Evolutionary conservation across 2,329 filamentous ascomycete genomes (phyloP), one percentile per base, ranked within the genome.

Genomic region (Phyllosticta citriasiana): DNA sequence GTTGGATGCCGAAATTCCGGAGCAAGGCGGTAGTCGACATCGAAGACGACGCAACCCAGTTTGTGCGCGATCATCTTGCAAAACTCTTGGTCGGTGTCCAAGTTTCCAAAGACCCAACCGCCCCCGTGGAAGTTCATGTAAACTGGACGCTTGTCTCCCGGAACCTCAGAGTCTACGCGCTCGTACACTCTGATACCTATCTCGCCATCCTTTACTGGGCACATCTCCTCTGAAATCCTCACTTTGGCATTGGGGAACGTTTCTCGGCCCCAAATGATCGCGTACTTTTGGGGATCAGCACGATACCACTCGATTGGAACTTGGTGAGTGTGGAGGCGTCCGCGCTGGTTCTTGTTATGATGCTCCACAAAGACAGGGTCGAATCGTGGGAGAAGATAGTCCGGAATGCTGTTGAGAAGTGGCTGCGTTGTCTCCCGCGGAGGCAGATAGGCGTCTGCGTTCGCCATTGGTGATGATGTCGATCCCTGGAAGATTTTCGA

Each of bases 51-150:
- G 69, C 50, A 47, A 19, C 30, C 26, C 2, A 59, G 47, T 8
- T 30, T 56, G 62, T 26, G 64, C 66, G 19, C 66, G 62, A 57
- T 66, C 65, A 60, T 71, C 71, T 24, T 71, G 68, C 24, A 73
- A 53, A 16, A 74, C 61, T 25, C 72, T 65, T 52, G 72, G 65
- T 6, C 72, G 70, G 35, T 75, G 53, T 76, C 70, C 8, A 74
- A 70, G n/a, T 66, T 67, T 14, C 73, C 73, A 26, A 75, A 68
- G 1, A 72, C 74, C 63, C 73, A 76, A 1, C 73, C 72, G 8
- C 72, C 73, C 9, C 73, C 71, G 59, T 76, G 74, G 60, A 76
- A 71, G 62, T 75, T 62, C 60, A 62, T 62, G 56, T 57, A 62
- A 19, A 52, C 60, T 2, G 60, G 60, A n/a, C 52, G 47, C 55